Evolutionary conservation across 768 basidiomycete genomes (phyloP), one percentile per base, ranked within the genome.

Genomic region (Pleurotus citrinopileatus): DNA sequence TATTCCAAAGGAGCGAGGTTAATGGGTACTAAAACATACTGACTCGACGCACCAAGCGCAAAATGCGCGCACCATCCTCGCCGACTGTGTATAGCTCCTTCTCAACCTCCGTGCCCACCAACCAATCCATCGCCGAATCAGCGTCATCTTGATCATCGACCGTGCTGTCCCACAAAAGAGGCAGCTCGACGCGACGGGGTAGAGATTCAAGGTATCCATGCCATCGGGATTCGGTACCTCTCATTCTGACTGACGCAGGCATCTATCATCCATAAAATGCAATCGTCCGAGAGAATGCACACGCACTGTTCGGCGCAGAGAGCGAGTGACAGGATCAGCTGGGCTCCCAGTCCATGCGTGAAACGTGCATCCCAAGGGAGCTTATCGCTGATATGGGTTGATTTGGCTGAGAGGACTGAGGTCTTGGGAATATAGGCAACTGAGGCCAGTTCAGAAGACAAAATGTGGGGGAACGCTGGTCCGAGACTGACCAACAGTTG

Each of bases 401-500:
- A 79, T 59, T 74, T 75, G 42, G 75, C 78, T 27, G 88, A 89
- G 17, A 91, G 72, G 17, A 89, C 76, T 42, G 79, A 73, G 52
- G 70, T 57, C 67, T 83, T 87, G 29, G 86, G 83, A 61, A 89
- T 88, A 29, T 73, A 73, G 6, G 82, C 84, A 46, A 89, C 88
- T 90, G 44, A 1, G 20, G n/a, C n/a, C n/a, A n/a, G n/a, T n/a
- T n/a, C n/a, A 20, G n/a, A 45, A 43, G 32, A 52, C 34, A 36
- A 42, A 40, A n/a, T n/a, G 32, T 10, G 32, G 27, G 17, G 44
- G 22, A 15, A n/a, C n/a, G n/a, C n/a, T n/a, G n/a, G 43, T 47
- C 53, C 28, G 38, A 5, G 29, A 61, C 76, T 61, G 63, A 80
- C 80, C 60, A 52, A 68, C 76, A 32, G 63, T 69, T 15, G 65